Conservation (phyloP, 177 flowering plant genomes). For the Vitis hybrid region DNA sequence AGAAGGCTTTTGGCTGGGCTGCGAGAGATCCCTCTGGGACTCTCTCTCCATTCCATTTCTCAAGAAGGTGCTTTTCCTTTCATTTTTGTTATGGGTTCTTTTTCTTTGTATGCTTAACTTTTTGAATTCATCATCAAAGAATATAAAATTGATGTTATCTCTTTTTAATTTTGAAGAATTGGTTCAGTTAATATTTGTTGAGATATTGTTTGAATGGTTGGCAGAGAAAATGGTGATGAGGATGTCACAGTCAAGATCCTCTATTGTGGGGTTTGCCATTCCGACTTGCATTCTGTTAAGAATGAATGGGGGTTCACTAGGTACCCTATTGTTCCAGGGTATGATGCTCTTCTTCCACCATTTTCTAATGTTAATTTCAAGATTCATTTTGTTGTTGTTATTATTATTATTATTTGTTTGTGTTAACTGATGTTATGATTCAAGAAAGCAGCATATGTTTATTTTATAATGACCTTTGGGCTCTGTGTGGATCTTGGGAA, state of each 20-base stretch:
- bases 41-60: conserved; percentile 47
- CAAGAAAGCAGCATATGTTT: too few species aligned
- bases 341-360: conserved; percentile 9
- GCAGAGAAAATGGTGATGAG: conserved; percentile 42
- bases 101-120: background rate
- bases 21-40: conserved; percentile 41
- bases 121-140: background rate
- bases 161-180: too few species aligned
- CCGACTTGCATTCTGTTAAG: conserved; percentile 34
- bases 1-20: conserved; percentile 44
- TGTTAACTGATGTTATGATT: too few species aligned
- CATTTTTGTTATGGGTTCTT: too few species aligned
- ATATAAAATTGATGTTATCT: too few species aligned
- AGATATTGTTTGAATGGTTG: too few species aligned
- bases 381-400: too few species aligned
- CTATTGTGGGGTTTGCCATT: conserved; percentile 51
- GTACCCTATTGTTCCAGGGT: conserved; percentile 49
- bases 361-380: too few species aligned
- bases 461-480: too few species aligned
- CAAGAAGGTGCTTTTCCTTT: conserved; percentile 32
- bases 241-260: conserved; percentile 44
- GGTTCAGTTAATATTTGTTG: too few species aligned
- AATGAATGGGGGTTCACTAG: conserved; percentile 45
- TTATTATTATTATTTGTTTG: background rate
- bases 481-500: too few species aligned